Conservation (phyloP, 2,329 filamentous ascomycete species). For the Helotiales sp. region DNA sequence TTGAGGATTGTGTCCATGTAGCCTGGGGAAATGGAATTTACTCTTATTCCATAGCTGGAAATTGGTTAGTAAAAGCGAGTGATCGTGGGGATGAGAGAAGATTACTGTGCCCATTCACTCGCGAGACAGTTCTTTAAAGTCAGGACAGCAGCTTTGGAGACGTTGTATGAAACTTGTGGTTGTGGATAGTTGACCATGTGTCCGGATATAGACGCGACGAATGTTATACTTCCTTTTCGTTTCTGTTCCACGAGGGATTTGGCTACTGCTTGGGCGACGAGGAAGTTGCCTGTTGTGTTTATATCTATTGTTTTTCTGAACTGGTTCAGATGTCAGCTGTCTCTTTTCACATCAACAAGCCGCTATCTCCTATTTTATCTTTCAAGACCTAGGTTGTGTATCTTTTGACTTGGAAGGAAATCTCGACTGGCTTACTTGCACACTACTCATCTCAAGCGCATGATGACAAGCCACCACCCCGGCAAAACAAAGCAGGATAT, state of each 20-base stretch:
- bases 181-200: constrained; percentile 72
- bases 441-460: constrained; percentile 57
- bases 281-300: constrained; percentile 70
- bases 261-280: constrained; percentile 65
- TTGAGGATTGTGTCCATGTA: constrained; percentile 69
- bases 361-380: too few species aligned
- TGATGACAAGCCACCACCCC: constrained; percentile 65
- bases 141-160: constrained; percentile 66
- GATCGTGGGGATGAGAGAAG: too few species aligned
- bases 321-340: too few species aligned
- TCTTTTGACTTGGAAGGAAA: too few species aligned
- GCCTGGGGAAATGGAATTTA: constrained; percentile 70
- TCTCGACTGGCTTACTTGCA: too few species aligned
- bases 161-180: constrained; percentile 72
- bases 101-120: constrained; percentile 78
- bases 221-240: constrained; percentile 59
- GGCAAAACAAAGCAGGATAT: constrained; percentile 58
- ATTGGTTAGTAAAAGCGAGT: too few species aligned
- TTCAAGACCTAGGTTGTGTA: too few species aligned
- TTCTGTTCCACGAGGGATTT: constrained; percentile 51
- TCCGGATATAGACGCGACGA: constrained; percentile 68
- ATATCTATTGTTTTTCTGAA: constrained; percentile 68
- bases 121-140: constrained; percentile 65
- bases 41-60: constrained; percentile 65
- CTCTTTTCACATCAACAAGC: too few species aligned